Percentiles rank a stretch among this genome's conserved stretches.
phyloP scores from a whole-genome alignment of 2,329 filamentous ascomycete genomes.

The Cryphonectria parasitica region DNA sequence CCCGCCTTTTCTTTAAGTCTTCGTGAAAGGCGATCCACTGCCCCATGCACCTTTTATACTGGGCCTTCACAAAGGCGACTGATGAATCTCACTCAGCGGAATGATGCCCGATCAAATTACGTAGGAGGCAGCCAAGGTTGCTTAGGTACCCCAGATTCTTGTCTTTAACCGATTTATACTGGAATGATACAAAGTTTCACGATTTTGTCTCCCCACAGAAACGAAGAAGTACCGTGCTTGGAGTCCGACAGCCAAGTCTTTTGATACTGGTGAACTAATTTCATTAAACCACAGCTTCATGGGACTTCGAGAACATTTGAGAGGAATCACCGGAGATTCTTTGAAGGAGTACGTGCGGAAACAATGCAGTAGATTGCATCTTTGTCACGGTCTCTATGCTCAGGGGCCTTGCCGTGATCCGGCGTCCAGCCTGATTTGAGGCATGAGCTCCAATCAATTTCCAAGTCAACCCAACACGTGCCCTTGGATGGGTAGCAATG shows the following conservation, averaged over 20 bases:
- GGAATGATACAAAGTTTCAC: background rate
- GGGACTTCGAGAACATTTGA: background rate
- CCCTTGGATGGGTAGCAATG: background rate
- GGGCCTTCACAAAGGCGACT: background rate
- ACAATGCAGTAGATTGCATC: background rate
- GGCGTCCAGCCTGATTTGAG: background rate
- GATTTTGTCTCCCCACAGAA: background rate
- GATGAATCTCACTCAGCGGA: background rate
- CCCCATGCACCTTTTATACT: background rate
- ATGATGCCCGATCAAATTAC: background rate
- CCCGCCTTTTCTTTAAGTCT: background rate
- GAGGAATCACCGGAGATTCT: background rate
- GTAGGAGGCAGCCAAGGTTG: background rate
- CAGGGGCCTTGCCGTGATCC: background rate
- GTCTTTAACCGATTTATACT: background rate
- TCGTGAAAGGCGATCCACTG: background rate
- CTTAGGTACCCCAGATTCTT: background rate
- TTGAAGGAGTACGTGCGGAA: background rate
- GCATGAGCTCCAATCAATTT: too few species aligned
- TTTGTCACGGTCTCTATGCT: background rate
- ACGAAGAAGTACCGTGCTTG: background rate
- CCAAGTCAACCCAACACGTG: background rate
- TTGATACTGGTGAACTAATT: background rate
- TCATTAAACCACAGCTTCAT: too few species aligned
- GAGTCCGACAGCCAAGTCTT: background rate